Percentiles rank a stretch among this genome's conserved stretches.
These are phyloP conservation scores for Neostapfia colusana DNA, from an alignment of 176 grass and related monocot species.

Conservation along the genomic window DNA sequence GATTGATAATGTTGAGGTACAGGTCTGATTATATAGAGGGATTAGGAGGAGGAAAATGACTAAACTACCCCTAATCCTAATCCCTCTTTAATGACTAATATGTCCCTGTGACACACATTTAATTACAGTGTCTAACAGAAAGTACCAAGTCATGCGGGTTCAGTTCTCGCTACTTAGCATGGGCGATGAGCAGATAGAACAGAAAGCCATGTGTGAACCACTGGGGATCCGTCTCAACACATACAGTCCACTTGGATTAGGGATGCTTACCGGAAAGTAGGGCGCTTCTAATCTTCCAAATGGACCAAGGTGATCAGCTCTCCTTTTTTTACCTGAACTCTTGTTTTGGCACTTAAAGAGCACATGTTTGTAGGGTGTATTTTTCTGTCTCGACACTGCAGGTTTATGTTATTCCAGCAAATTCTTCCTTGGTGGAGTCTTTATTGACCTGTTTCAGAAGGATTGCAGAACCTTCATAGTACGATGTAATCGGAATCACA, in stretches of 20 bases:
- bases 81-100: too few relatives aligned
- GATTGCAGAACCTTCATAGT: too few relatives aligned
- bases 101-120: too few relatives aligned
- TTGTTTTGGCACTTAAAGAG: too few relatives aligned
- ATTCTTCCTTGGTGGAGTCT: conserved; percentile 81
- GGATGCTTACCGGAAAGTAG: conserved; percentile 84
- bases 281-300: conserved; percentile 61
- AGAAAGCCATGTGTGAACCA: conserved; percentile 73
- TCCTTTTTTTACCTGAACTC: not conserved
- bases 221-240: conserved; percentile 69
- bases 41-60: too few relatives aligned
- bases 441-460: conserved; percentile 54
- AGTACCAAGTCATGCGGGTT: conserved; percentile 51
- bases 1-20: too few relatives aligned
- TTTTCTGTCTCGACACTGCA: conserved; percentile 36
- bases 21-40: too few relatives aligned
- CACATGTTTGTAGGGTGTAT: not conserved
- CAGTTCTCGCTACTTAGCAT: conserved; percentile 91
- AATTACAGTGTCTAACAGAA: too few relatives aligned
- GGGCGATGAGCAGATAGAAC: conserved; percentile 72
- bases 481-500: too few relatives aligned
- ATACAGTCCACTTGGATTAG: conserved; percentile 81
- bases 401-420: conserved; percentile 77
- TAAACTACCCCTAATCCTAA: too few relatives aligned
- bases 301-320: conserved; percentile 55